Base-by-base conservation (phyloP, 768 basidiomycete species). In the Chalciporus chontae region DNA sequence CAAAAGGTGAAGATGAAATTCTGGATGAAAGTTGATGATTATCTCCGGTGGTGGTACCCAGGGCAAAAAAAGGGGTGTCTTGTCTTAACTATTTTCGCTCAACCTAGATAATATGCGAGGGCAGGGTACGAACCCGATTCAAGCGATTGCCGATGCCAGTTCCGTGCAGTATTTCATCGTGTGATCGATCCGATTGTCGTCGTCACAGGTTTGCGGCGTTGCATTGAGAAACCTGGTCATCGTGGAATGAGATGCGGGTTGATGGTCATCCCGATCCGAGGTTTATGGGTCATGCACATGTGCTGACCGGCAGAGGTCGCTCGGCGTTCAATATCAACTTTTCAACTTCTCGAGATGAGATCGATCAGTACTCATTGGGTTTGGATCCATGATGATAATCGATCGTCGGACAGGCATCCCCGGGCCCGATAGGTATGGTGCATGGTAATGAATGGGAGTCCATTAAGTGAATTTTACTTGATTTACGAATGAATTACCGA, bases 1-100 rank as follows among this genome's bases (percentile, higher is more conserved):
- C 81, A 55, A 76, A 80, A 51, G 87, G 85, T 3, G 78, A 85
- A 62, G 78, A 78, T 53, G 86, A 88, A 66, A 79, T 87, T 41
- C 59, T 90, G 53, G 84, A 85, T 51, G 73, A 63, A 0, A 44
- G 69, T 19, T 71, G 58, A 56, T 36, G 34, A 43, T 42, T 26
- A 29, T 29, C n/a, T 15, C 32, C 14, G 32, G 32, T 4, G 32
- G 15, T 5, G 15, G 43, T 32, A 13, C 24, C 8, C 5, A 17
- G 8, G 21, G 31, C 5, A 9, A 31, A 39, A 34, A 41, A 29
- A 27, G 39, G 14, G 39, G 43, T 32, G 29, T 41, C 17, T 26
- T 24, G 13, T 32, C 45, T n/a, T 45, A 14, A 40, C 36, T 19
- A 34, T 47, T 26, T 49, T 32, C 7, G 36, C 46, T 14, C 23